Conservation (phyloP, 257 asterid species). For the Catharanthus roseus region DNA sequence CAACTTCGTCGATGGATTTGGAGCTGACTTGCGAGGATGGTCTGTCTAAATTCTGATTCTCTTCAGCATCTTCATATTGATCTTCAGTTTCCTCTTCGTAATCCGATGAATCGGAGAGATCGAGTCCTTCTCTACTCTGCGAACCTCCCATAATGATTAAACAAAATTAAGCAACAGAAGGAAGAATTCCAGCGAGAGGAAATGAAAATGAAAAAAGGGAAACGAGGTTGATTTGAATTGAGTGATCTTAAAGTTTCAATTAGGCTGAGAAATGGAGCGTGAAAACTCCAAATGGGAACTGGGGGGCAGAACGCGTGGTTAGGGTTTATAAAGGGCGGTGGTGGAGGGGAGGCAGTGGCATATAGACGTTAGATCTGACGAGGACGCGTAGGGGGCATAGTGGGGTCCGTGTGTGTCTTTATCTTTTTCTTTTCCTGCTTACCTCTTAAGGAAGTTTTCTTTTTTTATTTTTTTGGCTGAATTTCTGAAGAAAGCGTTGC, state of each 20-base stretch:
- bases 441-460: no score
- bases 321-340: not conserved
- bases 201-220: not conserved
- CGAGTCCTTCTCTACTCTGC: conserved; percentile 93
- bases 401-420: conserved; percentile 10
- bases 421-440: no score
- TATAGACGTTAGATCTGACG: not conserved
- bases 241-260: not conserved
- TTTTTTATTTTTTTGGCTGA: no score
- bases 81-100: conserved; percentile 54
- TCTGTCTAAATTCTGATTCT: conserved; percentile 25
- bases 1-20: conserved; percentile 61
- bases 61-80: conserved; percentile 42
- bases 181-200: no score
- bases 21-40: conserved; percentile 26
- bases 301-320: not conserved
- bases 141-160: conserved; percentile 64
- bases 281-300: not conserved
- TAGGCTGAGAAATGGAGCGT: not conserved
- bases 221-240: not conserved
- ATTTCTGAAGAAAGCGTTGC: no score
- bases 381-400: not conserved
- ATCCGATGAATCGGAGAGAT: conserved; percentile 80
- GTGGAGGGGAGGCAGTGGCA: not conserved
- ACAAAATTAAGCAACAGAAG: no score